Evolutionary conservation across 345 rosid genomes (phyloP).

Genomic region (Raphanus sativus): DNA sequence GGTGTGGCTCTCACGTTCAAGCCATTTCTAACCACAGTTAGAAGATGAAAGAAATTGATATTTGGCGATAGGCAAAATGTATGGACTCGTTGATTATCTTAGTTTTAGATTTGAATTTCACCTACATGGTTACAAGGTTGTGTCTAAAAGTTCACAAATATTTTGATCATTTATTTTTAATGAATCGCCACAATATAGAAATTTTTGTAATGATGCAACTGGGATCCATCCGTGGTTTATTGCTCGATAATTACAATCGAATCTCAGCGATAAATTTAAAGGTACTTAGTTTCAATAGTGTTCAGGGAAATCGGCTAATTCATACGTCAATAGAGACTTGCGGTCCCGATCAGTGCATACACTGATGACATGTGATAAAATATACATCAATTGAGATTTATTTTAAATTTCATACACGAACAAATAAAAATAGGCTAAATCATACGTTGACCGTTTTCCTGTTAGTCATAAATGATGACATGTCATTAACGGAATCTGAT

Average conservation of each 20-base stretch:
- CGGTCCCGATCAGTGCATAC: too few relatives aligned
- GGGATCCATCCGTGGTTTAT: neutral
- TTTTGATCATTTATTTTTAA: neutral
- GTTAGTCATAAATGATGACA: too few relatives aligned
- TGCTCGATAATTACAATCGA: neutral
- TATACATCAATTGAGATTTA: too few relatives aligned
- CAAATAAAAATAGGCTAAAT: too few relatives aligned
- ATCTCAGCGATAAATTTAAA: neutral
- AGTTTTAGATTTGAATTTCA: constrained; percentile 10
- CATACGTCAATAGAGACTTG: too few relatives aligned
- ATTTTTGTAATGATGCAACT: neutral
- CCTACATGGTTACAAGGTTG: neutral
- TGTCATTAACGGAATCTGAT: too few relatives aligned
- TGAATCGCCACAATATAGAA: neutral
- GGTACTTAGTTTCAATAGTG: neutral
- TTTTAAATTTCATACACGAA: too few relatives aligned
- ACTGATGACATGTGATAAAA: too few relatives aligned
- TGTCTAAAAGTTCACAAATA: neutral
- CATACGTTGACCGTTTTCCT: too few relatives aligned
- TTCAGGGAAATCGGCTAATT: too few relatives aligned
- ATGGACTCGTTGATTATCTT: constrained; percentile 22
- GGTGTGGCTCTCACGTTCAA: neutral
- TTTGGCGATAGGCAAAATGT: constrained; percentile 12
- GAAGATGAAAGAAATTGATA: constrained; percentile 30
- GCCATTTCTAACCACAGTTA: neutral